Base-by-base conservation (phyloP, 345 rosid species). In the Syzygium aromaticum region DNA sequence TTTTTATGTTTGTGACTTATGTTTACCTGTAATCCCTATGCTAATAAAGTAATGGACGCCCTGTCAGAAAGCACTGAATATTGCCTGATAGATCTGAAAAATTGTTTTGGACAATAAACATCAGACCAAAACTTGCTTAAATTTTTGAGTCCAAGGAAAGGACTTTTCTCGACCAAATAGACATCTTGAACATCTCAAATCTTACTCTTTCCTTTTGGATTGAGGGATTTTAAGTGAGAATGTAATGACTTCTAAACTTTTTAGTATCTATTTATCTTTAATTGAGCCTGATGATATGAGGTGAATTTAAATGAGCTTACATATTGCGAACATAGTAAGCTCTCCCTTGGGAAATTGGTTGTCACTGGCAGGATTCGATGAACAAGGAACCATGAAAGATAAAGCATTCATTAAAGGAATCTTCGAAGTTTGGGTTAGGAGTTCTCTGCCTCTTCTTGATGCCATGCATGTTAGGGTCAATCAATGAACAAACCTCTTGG, bases 161-260 rank as follows among this genome's bases (percentile, higher is more conserved):
- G 54, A 52, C 17, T 52, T 14, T 15, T 13, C 54, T 15, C 17
- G 17, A 52, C 17, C 54, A 52, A 52, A 52, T 14, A 61, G 30
- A 61, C 5, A 61, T n/a, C 73, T 61, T 1, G 38, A 61, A 61
- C 19, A 16, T 61, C 38, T 61, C 9, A n/a, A n/a, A 61, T n/a
- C 9, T 6, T n/a, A 6, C 15, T 61, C 73, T 61, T 61, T 12
- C 19, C 38, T 0, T 13, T 61, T n/a, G 73, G 33, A 61, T 12
- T 12, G 14, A n/a, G 73, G 33, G n/a, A 1, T 0, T 0, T n/a
- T 61, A n/a, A 61, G 19, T 16, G 30, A 27, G 0, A 43, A 43
- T 43, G 22, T 16, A 17, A 53, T 6, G 19, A 17, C 54, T 53
- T 16, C 8, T 16, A 3, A 53, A 53, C 54, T 53, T 53, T 53